A percentile compares a stretch with the other conserved stretches of the same genome.
Evolutionary conservation across 2,329 filamentous ascomycete genomes (phyloP).

Genomic region (Pezicula rhizophila): DNA sequence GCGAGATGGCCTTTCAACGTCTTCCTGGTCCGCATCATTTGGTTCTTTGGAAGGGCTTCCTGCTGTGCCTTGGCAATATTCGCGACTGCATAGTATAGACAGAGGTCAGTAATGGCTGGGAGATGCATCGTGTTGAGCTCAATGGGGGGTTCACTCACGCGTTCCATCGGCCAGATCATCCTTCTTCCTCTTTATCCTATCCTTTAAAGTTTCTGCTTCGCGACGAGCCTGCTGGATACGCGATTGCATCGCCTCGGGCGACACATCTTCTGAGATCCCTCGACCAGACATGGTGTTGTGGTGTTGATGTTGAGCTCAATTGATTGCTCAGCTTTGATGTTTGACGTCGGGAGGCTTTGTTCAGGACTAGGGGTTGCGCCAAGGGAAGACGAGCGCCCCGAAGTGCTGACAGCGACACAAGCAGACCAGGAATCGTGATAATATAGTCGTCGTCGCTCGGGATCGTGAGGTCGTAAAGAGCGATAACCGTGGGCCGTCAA

Average conservation of each 20-base stretch:
- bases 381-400: conserved; percentile 21
- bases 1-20: conserved; percentile 96
- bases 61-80: conserved; percentile 89
- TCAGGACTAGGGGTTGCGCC: conserved; percentile 12
- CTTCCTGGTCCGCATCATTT: conserved; percentile 93
- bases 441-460: not conserved
- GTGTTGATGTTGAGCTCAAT: conserved; percentile 6
- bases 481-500: not conserved
- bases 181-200: conserved; percentile 99
- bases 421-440: not conserved
- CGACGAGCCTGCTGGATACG: conserved; percentile 87
- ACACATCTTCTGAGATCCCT: conserved; percentile 46
- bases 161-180: conserved; percentile 98
- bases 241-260: conserved; percentile 80
- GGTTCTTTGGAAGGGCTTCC: conserved; percentile 83
- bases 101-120: conserved; percentile 1
- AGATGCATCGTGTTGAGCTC: not conserved
- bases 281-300: conserved; percentile 22
- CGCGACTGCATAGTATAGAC: conserved; percentile 56
- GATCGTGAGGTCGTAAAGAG: not conserved
- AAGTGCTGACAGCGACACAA: conserved; percentile 8
- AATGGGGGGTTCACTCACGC: conserved; percentile 56
- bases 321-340: conserved; percentile 3
- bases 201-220: conserved; percentile 96
- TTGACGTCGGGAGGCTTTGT: not conserved